Conservation (phyloP, 1,284 basidiomycete genomes). For the Chondrostereum purpureum region DNA sequence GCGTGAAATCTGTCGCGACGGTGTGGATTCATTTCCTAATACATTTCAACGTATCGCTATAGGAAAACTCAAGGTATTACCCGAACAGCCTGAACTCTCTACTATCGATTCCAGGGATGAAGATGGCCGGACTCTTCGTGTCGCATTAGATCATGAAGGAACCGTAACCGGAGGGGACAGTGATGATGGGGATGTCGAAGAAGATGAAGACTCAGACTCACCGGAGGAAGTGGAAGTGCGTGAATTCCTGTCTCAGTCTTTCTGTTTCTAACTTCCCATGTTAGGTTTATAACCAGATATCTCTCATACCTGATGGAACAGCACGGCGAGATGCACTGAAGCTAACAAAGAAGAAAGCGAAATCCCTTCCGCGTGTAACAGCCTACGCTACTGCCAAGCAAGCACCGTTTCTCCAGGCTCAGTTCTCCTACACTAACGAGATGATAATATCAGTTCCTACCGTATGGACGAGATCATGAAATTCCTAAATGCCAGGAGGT, state of each 20-base stretch:
- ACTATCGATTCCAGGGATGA: constrained; percentile 24
- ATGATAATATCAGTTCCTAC: constrained; percentile 59
- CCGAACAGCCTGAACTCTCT: constrained; percentile 76
- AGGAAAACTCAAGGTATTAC: constrained; percentile 88
- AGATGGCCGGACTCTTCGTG: constrained; percentile 15
- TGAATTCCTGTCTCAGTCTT: constrained; percentile 8
- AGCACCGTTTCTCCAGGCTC: constrained; percentile 20
- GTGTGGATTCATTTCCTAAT: too few species aligned
- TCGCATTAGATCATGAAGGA: constrained; percentile 26
- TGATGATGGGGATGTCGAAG: constrained; percentile 69
- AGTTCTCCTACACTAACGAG: constrained; percentile 4
- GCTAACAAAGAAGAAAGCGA: constrained; percentile 91
- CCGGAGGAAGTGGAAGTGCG: constrained; percentile 64
- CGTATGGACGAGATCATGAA: constrained; percentile 81
- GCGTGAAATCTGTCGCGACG: too few species aligned
- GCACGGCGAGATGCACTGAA: constrained; percentile 86
- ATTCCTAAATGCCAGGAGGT: constrained; percentile 79
- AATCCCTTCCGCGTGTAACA: constrained; percentile 89
- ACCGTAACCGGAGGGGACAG: constrained; percentile 55
- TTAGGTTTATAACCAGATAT: constrained; percentile 85
- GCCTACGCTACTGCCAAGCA: constrained; percentile 93
- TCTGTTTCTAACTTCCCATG: constrained; percentile 5
- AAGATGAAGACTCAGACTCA: constrained; percentile 57
- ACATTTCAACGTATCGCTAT: too few species aligned
- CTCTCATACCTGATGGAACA: constrained; percentile 89